Evolutionary conservation across 176 grass and related monocot genomes (phyloP), one percentile per base, ranked within the genome.

Genomic region (Alopecurus myosuroides): DNA sequence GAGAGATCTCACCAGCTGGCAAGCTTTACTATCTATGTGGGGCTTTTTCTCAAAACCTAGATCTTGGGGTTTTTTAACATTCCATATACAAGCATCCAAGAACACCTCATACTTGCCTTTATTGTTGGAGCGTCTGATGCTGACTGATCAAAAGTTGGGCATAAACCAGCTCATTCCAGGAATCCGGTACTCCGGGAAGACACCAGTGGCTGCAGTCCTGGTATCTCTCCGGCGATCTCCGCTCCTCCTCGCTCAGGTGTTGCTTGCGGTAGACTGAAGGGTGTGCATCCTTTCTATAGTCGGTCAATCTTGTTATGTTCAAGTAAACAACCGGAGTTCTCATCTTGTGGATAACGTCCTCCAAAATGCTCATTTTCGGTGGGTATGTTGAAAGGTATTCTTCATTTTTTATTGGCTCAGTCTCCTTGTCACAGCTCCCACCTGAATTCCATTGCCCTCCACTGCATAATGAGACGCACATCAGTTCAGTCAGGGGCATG

Each of bases 401-500:
- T 20, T 99, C 89, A 30, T 97, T 88, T 41, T 50, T 84, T 67
- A 99, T 94, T 40, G 97, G 97, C 19, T 92, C 66, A 0, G 81
- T 97, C 86, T 99, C 97, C 68, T 85, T 83, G 56, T 99, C 90
- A 13, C 97, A 99, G 28, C 89, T 91, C 4, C 97, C 94, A 5
- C 97, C 97, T 36, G 97, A 97, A 88, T 99, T 99, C 97, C 97
- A 99, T 85, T 94, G 97, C 9, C 97, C 97, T 6, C 92, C 97
- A 40, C 97, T 99, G 84, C 55, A 88, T 68, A 89, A 25, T 61
- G 29, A 85, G 67, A 90, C 22, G 80, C 14, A 77, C 19, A 79
- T 8, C 9, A 67, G 85, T 45, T 86, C 60, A 40, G 45, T 35
- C 26, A 74, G 45, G 39, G 12, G 2, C 18, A 31, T 31, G 3